Base-by-base conservation (phyloP, 768 basidiomycete species). In the Termitomyces sp. region DNA sequence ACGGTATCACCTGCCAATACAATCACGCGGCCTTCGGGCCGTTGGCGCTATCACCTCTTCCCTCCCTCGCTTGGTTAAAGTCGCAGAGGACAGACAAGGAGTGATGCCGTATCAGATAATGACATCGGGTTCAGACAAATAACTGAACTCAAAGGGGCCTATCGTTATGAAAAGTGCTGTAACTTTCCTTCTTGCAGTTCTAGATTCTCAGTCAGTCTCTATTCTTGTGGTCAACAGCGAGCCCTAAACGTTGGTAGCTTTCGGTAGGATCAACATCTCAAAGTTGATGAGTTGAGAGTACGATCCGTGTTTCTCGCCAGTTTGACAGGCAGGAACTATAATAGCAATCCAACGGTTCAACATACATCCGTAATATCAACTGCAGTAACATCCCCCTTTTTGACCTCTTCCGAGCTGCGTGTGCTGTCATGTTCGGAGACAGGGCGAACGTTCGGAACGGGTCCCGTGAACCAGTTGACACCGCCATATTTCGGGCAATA, bases 401-500 rank as follows among this genome's bases (percentile, higher is more conserved):
- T 18, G 15, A n/a, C 51, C 36, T 51, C 51, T 26, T 39, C 51
- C 3, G 51, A 37, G 3, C 26, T n/a, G 5, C 24, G 36, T 37
- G 26, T 20, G 51, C 26, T 52, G 26, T 13, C n/a, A 39, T 29
- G 18, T 29, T 52, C 51, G 18, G 26, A 39, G 37, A 52, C n/a
- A n/a, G 51, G 28, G 29, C 44, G 18, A 31, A 63, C 48, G 57
- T 68, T 65, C 33, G 68, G 29, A 36, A 67, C 54, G 2, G 66
- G 66, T 16, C 66, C 71, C 12, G 62, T 64, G 31, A 72, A 72
- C 69, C 68, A 70, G 48, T 70, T 62, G 5, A 68, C 64, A 5
- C 69, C 68, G 5, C 70, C 71, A 18, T 70, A 68, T 45, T 76
- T 73, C 3, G 83, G 83, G 58, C 81, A 76, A 67, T 83, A 87